phyloP scores from a whole-genome alignment of 306 rosid species.

The Arachis stenosperma region DNA sequence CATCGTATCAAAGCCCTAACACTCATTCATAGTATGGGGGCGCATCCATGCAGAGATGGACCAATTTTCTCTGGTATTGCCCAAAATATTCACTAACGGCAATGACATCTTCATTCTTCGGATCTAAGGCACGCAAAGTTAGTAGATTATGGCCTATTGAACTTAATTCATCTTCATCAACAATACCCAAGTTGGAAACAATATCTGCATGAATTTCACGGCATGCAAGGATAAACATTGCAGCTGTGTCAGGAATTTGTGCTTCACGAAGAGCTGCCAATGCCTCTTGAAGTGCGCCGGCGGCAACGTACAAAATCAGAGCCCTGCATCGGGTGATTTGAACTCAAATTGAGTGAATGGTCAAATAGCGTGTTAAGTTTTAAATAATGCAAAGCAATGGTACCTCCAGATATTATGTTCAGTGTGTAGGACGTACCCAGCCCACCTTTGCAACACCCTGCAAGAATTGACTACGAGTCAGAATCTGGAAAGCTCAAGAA shows the following conservation, averaged over 20 bases:
- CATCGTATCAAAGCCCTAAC: slow-evolving; percentile 13
- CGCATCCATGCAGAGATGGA: slow-evolving; percentile 95
- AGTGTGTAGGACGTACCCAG: slow-evolving; percentile 62
- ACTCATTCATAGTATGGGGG: slow-evolving; percentile 70
- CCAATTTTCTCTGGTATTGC: slow-evolving; percentile 84
- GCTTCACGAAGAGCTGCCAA: slow-evolving; percentile 92
- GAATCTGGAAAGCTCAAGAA: slow-evolving; percentile 10
- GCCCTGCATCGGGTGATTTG: slow-evolving; percentile 67
- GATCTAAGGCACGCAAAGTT: slow-evolving; percentile 69
- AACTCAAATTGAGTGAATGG: slow-evolving; percentile 41
- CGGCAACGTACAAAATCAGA: slow-evolving; percentile 84
- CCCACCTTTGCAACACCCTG: slow-evolving; percentile 98
- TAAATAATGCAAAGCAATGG: slow-evolving; percentile 24
- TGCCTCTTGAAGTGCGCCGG: slow-evolving; percentile 95
- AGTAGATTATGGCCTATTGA: slow-evolving; percentile 55
- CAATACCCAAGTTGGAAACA: slow-evolving; percentile 52
- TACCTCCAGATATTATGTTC: slow-evolving; percentile 99
- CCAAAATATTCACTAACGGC: slow-evolving; percentile 83
- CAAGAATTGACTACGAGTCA: slow-evolving; percentile 26
- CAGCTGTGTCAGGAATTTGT: slow-evolving; percentile 90
- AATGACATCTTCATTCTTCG: slow-evolving; percentile 77
- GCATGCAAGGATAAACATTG: slow-evolving; percentile 94
- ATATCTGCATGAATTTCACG: slow-evolving; percentile 78
- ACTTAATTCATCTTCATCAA: slow-evolving; percentile 59
- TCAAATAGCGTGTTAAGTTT: slow-evolving; percentile 7